These are phyloP conservation scores for Lomentospora prolificans DNA, from an alignment of 2,329 filamentous ascomycete genomes.

Conservation along the genomic window DNA sequence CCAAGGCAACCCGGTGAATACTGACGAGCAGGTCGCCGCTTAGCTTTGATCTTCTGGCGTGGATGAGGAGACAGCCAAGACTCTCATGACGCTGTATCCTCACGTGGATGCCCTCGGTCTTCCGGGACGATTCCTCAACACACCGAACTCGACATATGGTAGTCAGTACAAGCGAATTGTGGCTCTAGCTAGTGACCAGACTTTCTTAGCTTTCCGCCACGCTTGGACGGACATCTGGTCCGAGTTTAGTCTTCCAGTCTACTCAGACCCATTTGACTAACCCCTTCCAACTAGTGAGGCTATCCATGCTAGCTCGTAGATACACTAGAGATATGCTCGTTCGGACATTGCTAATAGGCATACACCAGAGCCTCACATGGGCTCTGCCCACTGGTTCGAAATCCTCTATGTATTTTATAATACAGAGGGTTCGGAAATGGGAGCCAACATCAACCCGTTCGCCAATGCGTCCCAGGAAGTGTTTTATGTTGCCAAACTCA, in stretches of 20 bases:
- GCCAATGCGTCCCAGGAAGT: constrained; percentile 27
- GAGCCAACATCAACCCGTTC: constrained; percentile 23
- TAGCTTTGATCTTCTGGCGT: constrained; percentile 21
- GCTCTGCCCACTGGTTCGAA: constrained; percentile 20
- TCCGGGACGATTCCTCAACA: constrained; percentile 29
- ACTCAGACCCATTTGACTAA: constrained; percentile 42
- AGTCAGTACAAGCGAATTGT: constrained; percentile 43
- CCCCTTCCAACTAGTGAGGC: constrained; percentile 4
- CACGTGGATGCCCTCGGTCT: constrained; percentile 36
- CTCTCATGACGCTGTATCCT: constrained; percentile 36
- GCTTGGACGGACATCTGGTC: constrained; percentile 42
- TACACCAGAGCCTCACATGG: constrained; percentile 12
- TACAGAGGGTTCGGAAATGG: constrained; percentile 29
- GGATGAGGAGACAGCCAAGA: constrained; percentile 19
- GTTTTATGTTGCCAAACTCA: constrained; percentile 30
- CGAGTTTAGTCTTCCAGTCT: constrained; percentile 36
- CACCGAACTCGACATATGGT: constrained; percentile 24
- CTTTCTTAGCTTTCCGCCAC: constrained; percentile 45
- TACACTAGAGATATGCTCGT: background rate
- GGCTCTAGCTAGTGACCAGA: constrained; percentile 43
- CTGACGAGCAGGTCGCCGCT: constrained; percentile 38
- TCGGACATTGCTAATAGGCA: constrained; percentile 17
- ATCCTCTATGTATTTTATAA: constrained; percentile 39
- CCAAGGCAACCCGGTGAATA: constrained; percentile 42
- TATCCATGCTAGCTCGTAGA: constrained; percentile 9